A percentile compares a stretch with the other conserved stretches of the same genome.
phyloP scores from a whole-genome alignment of 192 early-diverging fungal species.

The Backusella mclennaniae region DNA sequence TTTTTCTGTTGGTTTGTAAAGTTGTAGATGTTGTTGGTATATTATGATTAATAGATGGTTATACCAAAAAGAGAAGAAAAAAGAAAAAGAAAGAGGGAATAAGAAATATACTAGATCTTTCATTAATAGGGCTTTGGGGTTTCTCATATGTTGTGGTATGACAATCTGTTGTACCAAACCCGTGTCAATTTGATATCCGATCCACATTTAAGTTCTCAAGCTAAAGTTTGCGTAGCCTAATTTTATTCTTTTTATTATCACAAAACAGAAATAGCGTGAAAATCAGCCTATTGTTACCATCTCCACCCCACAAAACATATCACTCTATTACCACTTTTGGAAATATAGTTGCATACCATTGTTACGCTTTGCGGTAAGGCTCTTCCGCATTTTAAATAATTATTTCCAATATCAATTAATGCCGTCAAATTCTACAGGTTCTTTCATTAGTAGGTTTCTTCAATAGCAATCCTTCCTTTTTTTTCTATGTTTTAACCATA shows the following conservation, averaged over 20 bases:
- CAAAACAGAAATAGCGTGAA: neutral
- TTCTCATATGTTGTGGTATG: neutral
- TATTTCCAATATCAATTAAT: neutral
- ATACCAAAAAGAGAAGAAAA: neutral
- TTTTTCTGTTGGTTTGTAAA: neutral
- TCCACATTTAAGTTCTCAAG: neutral
- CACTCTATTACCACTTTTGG: neutral
- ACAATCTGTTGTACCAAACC: neutral
- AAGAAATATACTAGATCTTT: neutral
- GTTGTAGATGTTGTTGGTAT: neutral
- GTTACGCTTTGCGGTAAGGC: neutral
- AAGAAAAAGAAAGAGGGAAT: neutral
- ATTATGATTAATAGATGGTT: neutral
- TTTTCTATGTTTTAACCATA: neutral
- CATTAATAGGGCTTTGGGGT: neutral
- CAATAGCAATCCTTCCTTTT: neutral
- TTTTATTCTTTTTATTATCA: neutral
- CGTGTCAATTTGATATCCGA: constrained; percentile 11
- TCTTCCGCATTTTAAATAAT: neutral
- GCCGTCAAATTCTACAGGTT: neutral
- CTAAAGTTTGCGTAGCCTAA: neutral
- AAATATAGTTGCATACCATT: neutral
- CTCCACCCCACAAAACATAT: neutral
- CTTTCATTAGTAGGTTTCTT: neutral
- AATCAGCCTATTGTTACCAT: neutral